Evolutionary conservation across 2,329 filamentous ascomycete species (phyloP).

Genomic region (Magnaporthiopsis poae): DNA sequence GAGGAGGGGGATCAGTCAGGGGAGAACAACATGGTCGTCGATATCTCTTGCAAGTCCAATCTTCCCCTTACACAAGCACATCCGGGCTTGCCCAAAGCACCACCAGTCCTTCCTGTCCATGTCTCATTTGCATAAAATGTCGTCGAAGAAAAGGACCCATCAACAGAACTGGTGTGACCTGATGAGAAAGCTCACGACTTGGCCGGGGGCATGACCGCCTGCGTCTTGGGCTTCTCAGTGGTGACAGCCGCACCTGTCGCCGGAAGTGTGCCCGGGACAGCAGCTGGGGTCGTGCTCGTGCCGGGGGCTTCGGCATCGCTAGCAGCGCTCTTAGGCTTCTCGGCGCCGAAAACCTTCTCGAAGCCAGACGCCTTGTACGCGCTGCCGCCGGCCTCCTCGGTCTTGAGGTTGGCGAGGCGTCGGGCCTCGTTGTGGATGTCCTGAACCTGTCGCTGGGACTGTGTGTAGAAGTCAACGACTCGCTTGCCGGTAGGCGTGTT

Average conservation of each 20-base stretch:
- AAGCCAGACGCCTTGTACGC: constrained; percentile 51
- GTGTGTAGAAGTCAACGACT: constrained; percentile 77
- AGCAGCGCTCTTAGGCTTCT: constrained; percentile 11
- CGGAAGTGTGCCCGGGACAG: constrained; percentile 5
- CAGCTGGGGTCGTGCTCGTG: constrained; percentile 1
- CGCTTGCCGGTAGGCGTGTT: constrained; percentile 81
- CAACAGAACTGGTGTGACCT: background rate
- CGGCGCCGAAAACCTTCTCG: constrained; percentile 44
- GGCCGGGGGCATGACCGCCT: background rate
- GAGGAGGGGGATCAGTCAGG: background rate
- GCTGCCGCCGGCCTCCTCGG: constrained; percentile 48
- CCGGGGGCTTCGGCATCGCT: background rate
- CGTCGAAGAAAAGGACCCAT: background rate
- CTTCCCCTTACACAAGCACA: background rate
- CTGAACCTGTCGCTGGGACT: constrained; percentile 76
- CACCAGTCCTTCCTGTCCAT: background rate
- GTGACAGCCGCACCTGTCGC: constrained; percentile 3
- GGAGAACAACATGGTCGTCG: background rate
- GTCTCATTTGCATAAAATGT: background rate
- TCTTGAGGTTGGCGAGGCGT: constrained; percentile 81
- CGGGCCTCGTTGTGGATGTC: constrained; percentile 90
- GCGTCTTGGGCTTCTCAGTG: constrained; percentile 7
- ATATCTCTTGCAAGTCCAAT: background rate
- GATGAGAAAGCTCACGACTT: background rate
- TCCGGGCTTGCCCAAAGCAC: background rate